A percentile compares a stretch with the other conserved stretches of the same genome.
Conservation (phyloP, 257 asterid species). For the Anisodus tanguticus region DNA sequence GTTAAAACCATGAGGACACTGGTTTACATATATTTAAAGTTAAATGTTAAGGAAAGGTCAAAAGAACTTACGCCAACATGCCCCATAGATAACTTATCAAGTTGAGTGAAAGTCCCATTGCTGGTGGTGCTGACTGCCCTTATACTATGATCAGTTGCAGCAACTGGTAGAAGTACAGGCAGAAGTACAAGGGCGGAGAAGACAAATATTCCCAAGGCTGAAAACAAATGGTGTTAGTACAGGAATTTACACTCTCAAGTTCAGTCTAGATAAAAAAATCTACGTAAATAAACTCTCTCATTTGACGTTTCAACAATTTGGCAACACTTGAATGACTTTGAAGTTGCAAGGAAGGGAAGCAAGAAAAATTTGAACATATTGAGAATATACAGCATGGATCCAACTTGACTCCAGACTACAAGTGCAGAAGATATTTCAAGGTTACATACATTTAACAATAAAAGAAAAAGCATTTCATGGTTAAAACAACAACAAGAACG, state of each 20-base stretch:
- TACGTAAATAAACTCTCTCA: background rate
- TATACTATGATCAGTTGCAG: slow-evolving; percentile 55
- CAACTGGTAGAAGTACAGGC: slow-evolving; percentile 80
- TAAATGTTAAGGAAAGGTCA: background rate
- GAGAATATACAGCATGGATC: background rate
- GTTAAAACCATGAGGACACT: background rate
- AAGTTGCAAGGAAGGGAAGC: background rate
- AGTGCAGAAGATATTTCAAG: background rate
- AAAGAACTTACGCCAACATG: slow-evolving; percentile 60
- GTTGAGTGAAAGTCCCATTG: slow-evolving; percentile 65
- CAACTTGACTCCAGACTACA: background rate
- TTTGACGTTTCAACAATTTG: background rate
- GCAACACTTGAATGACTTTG: background rate
- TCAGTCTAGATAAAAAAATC: background rate
- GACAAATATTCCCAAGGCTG: slow-evolving; percentile 80
- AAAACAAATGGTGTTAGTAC: slow-evolving; percentile 26
- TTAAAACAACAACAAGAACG: background rate
- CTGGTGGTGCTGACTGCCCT: slow-evolving; percentile 58
- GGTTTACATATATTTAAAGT: background rate
- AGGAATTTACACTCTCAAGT: background rate
- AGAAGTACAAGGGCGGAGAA: slow-evolving; percentile 67
- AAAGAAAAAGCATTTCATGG: background rate
- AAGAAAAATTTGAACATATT: background rate
- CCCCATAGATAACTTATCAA: slow-evolving; percentile 82
- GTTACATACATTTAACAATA: too few species aligned